Evolutionary conservation across 768 basidiomycete species (phyloP).

Genomic region (Boletus rubescentipes): DNA sequence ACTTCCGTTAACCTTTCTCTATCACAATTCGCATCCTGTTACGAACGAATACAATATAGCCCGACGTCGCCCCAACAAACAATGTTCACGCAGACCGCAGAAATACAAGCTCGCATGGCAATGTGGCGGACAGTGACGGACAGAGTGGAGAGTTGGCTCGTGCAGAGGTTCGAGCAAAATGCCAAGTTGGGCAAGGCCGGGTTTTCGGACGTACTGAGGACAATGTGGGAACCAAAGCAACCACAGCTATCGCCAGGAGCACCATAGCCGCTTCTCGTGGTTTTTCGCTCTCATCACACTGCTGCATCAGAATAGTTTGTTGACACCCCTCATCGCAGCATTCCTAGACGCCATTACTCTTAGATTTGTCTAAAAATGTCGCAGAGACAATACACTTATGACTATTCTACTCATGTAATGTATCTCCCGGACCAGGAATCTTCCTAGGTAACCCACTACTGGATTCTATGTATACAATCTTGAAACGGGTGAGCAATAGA

Average conservation of each 20-base stretch:
- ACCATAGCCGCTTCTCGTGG: conserved; percentile 20
- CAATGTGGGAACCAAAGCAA: conserved; percentile 74
- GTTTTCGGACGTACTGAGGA: conserved; percentile 84
- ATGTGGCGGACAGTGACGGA: conserved; percentile 82
- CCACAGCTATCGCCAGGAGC: conserved; percentile 35
- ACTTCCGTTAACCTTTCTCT: conserved; percentile 92
- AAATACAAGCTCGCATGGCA: conserved; percentile 80
- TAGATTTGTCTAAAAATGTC: conserved; percentile 28
- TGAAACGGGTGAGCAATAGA: background rate
- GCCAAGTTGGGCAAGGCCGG: conserved; percentile 86
- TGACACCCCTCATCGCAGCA: conserved; percentile 9
- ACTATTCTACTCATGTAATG: conserved; percentile 28
- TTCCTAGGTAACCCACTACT: background rate
- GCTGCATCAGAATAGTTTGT: conserved; percentile 5
- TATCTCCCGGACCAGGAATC: conserved; percentile 11
- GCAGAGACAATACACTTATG: conserved; percentile 27
- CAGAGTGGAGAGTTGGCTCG: conserved; percentile 81
- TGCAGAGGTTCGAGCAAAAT: conserved; percentile 89
- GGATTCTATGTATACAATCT: background rate
- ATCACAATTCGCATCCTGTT: conserved; percentile 92
- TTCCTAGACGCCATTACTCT: conserved; percentile 21
- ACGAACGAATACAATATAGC: conserved; percentile 85
- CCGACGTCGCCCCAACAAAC: conserved; percentile 68
- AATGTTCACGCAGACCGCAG: conserved; percentile 84
- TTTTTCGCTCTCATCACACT: conserved; percentile 4